Evolutionary conservation across 768 basidiomycete genomes (phyloP), one percentile per base, ranked within the genome.

Genomic region (Dacryopinax spathularia): DNA sequence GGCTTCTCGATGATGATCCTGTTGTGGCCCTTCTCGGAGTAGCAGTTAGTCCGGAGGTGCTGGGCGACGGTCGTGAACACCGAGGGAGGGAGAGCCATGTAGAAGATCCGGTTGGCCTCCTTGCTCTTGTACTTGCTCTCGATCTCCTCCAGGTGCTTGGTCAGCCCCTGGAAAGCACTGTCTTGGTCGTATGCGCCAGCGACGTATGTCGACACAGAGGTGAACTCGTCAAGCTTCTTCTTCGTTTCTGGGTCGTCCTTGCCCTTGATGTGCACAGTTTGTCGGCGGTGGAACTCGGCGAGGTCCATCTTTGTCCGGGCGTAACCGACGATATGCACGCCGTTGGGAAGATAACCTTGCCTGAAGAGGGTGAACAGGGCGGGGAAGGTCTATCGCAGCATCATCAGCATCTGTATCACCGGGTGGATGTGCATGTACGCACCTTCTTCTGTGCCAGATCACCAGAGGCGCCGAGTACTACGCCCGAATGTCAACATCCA

Each of bases 371-470:
- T 87, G 74, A 96, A 97, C 63, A 99, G 80, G 29, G 95, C 95
- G 12, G 95, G 95, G 75, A 92, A 88, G 2, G 95, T 98, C 94
- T 96, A 70, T n/a, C n/a, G 13, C 22, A 36, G 31, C 34, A 64
- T 25, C 43, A 1, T 33, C 20, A 36, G 44, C 33, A 9, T 31
- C 2, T 33, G 16, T 18, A 18, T 15, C 34, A 29, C 20, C 56
- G 34, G 20, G 39, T 41, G 27, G 34, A 41, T 35, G 15, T 18
- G 27, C 33, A 41, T 33, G 39, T 61, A 63, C 72, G 59, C 60
- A 84, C 93, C 84, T 99, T 99, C 79, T 99, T 99, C 87, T 96
- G 95, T 67, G 95, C 95, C 48, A 99, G 81, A 79, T 99, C 95
- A 37, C 95, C 95, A 63, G 91, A 94, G 2, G 95, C 95, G 63